Base-by-base conservation (phyloP, 139 green algal species). In the Asterochloris sp. region DNA sequence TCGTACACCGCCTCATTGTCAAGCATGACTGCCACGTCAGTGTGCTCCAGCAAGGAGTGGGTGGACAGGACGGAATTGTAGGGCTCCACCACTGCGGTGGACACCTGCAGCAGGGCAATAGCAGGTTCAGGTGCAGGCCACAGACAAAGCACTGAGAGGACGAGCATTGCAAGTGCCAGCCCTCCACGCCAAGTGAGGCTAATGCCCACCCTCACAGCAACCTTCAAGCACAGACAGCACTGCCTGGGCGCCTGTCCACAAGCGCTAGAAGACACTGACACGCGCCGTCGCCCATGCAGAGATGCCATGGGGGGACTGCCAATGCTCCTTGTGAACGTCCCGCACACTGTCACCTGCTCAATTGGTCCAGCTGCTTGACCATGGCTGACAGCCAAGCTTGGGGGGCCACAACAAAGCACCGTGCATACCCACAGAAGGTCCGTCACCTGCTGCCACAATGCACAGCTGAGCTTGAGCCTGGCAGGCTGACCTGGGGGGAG, bases 1-100 rank as follows among this genome's bases (percentile, higher is more conserved):
- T 98, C 96, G 87, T 98, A 98, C 82, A 98, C 94, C 54, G 96
- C 96, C 92, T 98, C 96, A 83, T 98, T 98, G 90, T 99, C 96
- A 61, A 99, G 91, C 92, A 99, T 97, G 71, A 98, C 93, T 69
- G 95, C 92, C 64, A 98, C 96, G 88, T 99, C 96, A 85, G 96
- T 98, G 93, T 98, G 95, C 94, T 98, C 96, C 88, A 99, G 91
- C 84, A 99, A 92, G 64, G 95, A 97, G 92, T 98, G 96, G 73
- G 96, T 98, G 79, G 95, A 98, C 83, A 98, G 91, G 78, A 98
- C 95, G 24, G 92, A 96, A 94, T 98, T 98, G 93, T 98, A 98
- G 63, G 95, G 95, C 94, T 98, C 96, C 1, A 98, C 95, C 62
- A 98, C 96, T 69, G 96, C 94, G 74, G 94, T 98, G 69, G 95